A percentile compares a stretch with the other conserved stretches of the same genome.
These are phyloP conservation scores for Zymoseptoria ardabiliae DNA, from an alignment of 2,329 filamentous ascomycete species.

Conservation along the genomic window DNA sequence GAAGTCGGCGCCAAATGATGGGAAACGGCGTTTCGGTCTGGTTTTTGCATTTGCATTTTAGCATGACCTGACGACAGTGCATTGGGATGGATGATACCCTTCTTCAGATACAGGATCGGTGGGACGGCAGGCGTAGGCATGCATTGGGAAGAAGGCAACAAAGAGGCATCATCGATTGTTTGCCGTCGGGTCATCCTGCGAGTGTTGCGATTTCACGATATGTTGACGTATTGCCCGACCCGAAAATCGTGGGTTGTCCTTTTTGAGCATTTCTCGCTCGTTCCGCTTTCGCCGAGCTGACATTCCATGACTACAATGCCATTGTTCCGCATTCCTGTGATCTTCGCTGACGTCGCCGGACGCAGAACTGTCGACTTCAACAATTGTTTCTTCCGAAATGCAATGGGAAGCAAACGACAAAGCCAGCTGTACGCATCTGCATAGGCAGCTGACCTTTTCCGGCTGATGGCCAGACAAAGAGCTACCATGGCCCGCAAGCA, in stretches of 20 bases:
- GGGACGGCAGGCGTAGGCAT: not conserved
- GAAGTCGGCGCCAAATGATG: not conserved
- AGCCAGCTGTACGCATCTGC: not conserved
- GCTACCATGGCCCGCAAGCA: not conserved
- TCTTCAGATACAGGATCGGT: not conserved
- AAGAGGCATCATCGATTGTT: not conserved
- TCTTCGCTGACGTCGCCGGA: not conserved
- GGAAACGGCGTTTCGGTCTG: not conserved
- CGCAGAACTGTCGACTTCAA: not conserved
- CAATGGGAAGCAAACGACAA: not conserved
- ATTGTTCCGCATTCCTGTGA: not conserved
- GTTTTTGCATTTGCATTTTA: not conserved
- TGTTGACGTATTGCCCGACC: not conserved
- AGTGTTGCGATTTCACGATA: not conserved
- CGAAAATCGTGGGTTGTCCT: too few species aligned
- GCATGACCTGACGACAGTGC: not conserved
- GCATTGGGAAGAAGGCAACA: not conserved
- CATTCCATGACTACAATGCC: not conserved
- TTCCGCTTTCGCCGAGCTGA: not conserved
- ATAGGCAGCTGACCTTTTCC: not conserved
- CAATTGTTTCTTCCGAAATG: not conserved
- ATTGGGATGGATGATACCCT: not conserved
- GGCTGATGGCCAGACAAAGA: not conserved
- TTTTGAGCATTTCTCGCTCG: not conserved
- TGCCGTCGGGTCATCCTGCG: not conserved